Conservation (phyloP, 1,284 basidiomycete genomes). For the Cyathus olla region DNA sequence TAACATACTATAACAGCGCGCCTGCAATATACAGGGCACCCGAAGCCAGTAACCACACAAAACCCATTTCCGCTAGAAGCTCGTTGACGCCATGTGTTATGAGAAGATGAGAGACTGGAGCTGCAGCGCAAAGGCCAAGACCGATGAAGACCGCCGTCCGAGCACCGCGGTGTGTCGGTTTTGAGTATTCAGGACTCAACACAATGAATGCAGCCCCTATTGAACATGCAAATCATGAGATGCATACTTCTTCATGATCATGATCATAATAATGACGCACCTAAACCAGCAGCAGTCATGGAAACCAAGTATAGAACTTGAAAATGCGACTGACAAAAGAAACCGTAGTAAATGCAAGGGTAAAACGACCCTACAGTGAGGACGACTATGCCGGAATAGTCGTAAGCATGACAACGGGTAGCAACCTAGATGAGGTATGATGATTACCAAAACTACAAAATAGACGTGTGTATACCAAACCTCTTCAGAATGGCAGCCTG, state of each 20-base stretch:
- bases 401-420: conserved; percentile 68
- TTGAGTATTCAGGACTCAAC: conserved; percentile 83
- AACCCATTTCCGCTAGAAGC: conserved; percentile 72
- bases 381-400: conserved; percentile 77
- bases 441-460: conserved; percentile 7
- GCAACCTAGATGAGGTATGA: conserved; percentile 49
- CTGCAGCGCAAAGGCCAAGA: conserved; percentile 79
- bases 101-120: conserved; percentile 80
- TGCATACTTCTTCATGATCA: conserved; percentile 18
- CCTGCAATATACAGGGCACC: conserved; percentile 82
- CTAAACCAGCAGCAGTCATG: conserved; percentile 69
- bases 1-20: conserved; percentile 84
- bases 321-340: conserved; percentile 70
- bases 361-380: conserved; percentile 87
- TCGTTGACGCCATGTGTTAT: conserved; percentile 66
- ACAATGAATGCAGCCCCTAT: conserved; percentile 82
- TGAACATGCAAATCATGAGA: conserved; percentile 19
- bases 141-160: conserved; percentile 87
- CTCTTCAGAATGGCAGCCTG: conserved; percentile 78
- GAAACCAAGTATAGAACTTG: conserved; percentile 64
- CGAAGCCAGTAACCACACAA: conserved; percentile 74
- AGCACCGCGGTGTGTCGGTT: conserved; percentile 80
- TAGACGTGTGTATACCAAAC: conserved; percentile 46
- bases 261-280: conserved; percentile 56
- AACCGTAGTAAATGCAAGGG: conserved; percentile 80